Percentiles rank a stretch among this genome's conserved stretches.
These are phyloP conservation scores for Aspergillus vadensis DNA, from an alignment of 2,329 filamentous ascomycete species.

Conservation along the genomic window DNA sequence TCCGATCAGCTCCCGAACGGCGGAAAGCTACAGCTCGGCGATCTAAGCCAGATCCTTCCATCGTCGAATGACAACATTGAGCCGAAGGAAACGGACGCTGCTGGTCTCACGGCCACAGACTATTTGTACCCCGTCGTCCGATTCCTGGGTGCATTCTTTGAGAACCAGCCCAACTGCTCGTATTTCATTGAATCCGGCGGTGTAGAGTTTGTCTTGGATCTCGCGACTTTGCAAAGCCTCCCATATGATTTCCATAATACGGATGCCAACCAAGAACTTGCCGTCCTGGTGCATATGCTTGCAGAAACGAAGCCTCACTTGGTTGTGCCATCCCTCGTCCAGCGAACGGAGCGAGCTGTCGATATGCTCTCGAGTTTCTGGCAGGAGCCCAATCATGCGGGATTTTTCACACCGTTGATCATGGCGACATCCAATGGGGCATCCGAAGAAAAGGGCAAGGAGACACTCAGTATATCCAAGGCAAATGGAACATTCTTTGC, in stretches of 20 bases:
- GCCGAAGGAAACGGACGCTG: conserved; percentile 53
- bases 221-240: conserved; percentile 79
- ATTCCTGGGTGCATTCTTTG: conserved; percentile 77
- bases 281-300: conserved; percentile 73
- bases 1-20: conserved; percentile 40
- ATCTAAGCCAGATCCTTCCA: conserved; percentile 31
- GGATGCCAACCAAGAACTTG: conserved; percentile 68
- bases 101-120: conserved; percentile 59
- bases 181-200: conserved; percentile 78
- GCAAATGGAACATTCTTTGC: conserved; percentile 72
- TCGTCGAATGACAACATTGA: conserved; percentile 32
- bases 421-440: conserved; percentile 23
- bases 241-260: conserved; percentile 71
- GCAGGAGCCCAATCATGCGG: conserved; percentile 47
- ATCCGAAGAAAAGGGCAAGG: conserved; percentile 4
- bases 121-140: conserved; percentile 76
- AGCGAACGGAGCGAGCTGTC: conserved; percentile 70
- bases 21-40: conserved; percentile 36
- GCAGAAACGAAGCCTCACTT: conserved; percentile 79
- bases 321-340: conserved; percentile 77
- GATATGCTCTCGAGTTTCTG: conserved; percentile 69
- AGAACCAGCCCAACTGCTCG: conserved; percentile 70
- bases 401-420: conserved; percentile 72
- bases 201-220: conserved; percentile 79
- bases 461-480: conserved; percentile 30